Percentiles rank a stretch among this genome's conserved stretches.
These are phyloP conservation scores for Mycena pura DNA, from an alignment of 768 basidiomycete species.

Conservation along the genomic window DNA sequence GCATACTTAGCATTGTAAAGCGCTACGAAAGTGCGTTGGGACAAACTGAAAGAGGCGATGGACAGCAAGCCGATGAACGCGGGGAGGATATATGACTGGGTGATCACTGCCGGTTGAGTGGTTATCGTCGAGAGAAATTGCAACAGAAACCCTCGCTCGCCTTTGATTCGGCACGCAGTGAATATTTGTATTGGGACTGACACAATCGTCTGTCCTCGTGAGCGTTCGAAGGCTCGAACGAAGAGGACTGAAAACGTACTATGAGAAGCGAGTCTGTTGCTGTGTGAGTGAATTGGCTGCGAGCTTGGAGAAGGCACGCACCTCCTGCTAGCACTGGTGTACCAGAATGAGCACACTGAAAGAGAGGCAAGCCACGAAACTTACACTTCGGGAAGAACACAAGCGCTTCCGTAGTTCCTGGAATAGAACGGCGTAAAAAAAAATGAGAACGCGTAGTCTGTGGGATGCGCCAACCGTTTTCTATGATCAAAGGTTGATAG, in stretches of 20 bases:
- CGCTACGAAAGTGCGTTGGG: too few species aligned
- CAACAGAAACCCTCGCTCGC: background rate
- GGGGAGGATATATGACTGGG: background rate
- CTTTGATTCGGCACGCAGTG: conserved; percentile 17
- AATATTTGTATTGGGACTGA: conserved; percentile 20
- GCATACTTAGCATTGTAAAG: background rate
- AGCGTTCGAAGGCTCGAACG: background rate
- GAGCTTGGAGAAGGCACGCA: too few species aligned
- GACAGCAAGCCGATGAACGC: conserved; percentile 6
- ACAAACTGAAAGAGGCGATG: conserved; percentile 14
- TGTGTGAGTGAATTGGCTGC: too few species aligned
- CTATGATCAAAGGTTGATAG: conserved; percentile 11
- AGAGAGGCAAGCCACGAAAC: background rate
- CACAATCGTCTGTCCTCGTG: conserved; percentile 9
- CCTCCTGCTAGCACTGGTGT: conserved; percentile 6
- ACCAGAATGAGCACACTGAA: background rate
- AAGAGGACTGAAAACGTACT: background rate
- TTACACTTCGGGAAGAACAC: background rate
- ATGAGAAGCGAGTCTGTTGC: conserved; percentile 15
- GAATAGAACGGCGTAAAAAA: too few species aligned
- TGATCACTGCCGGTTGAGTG: conserved; percentile 4
- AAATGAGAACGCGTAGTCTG: background rate
- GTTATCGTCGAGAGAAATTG: too few species aligned
- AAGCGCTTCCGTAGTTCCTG: background rate
- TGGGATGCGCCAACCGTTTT: background rate